Base-by-base conservation (phyloP, 108 stramenopile species). In the Hondaea fermentalgiana region DNA sequence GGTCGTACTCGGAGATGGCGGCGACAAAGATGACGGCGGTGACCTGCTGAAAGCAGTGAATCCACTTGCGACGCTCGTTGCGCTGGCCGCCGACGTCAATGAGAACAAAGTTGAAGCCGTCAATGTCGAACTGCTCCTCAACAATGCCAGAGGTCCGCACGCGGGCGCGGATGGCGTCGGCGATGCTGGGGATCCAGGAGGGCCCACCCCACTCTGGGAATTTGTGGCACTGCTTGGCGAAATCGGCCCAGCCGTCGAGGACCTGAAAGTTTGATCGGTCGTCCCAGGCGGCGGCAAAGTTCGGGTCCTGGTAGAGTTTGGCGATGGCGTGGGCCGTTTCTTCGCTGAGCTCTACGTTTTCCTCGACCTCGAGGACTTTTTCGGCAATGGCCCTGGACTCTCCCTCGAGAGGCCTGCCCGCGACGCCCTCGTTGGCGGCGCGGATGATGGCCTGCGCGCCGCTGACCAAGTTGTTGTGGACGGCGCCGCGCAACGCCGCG, bases 41-140 rank as follows among this genome's bases (percentile, higher is more conserved):
- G 16, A 92, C 89, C 25, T 71, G 58, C 21, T 89, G 51, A 89
- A 98, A 90, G 69, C 76, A 90, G 83, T 88, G 87, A 44, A 90
- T 69, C 90, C 90, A 90, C 51, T 90, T 90, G 21, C 60, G 72
- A 17, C 90, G 87, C 59, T 90, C 90, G 44, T 60, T 88, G 5
- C 88, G 60, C 53, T 90, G 90, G 5, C 90, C 90, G 10, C 90
- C 90, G 23, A 90, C 90, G 44, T 90, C 90, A 25, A 28, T 59
- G 44, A 90, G 28, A 5, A 28, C 44, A 47, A 90, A 90, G 60
- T 28, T 72, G 23, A 45, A 72, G 58, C 45, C 87, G 12, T 87
- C 87, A 35, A 90, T 87, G 49, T n/a, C 53, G 64, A 87, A 87
- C 87, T 42, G 51, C 45, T 90, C 87, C 44, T 87, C 59, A n/a